phyloP scores from a whole-genome alignment of 257 asterid genomes.

The Capsicum pubescens region DNA sequence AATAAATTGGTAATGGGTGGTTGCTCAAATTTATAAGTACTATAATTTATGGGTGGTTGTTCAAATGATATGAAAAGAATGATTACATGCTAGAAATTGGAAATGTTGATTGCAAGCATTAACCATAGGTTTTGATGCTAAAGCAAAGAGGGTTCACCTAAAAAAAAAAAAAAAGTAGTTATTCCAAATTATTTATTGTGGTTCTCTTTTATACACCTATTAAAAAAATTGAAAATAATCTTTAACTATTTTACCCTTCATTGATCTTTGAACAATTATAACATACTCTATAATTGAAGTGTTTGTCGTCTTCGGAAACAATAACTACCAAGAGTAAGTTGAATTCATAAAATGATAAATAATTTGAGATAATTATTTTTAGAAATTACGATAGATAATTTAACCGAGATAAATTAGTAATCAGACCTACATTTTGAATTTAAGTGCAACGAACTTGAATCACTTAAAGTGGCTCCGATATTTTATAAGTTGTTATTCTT shows the following conservation, averaged over 20 bases:
- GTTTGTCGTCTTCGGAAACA: too few relatives aligned
- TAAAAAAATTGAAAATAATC: background rate
- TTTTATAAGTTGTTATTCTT: conserved; percentile 17
- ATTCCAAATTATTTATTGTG: too few relatives aligned
- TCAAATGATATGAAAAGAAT: background rate
- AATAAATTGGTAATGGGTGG: background rate
- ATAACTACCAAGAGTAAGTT: background rate
- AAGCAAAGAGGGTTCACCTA: background rate
- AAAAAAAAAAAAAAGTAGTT: background rate
- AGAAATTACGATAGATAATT: background rate
- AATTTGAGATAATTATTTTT: background rate
- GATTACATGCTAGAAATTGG: background rate
- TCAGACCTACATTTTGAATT: background rate
- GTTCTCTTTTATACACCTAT: background rate
- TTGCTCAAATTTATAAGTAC: background rate
- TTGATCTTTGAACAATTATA: background rate
- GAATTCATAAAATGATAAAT: background rate
- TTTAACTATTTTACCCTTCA: background rate
- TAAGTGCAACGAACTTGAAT: conserved; percentile 16
- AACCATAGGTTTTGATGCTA: background rate
- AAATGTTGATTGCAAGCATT: background rate
- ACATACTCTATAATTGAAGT: too few relatives aligned
- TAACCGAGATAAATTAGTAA: background rate
- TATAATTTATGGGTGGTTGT: background rate
- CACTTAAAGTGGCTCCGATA: conserved; percentile 25